Conservation (phyloP, 495 filamentous ascomycete genomes). For the Podospora pseudopauciseta region DNA sequence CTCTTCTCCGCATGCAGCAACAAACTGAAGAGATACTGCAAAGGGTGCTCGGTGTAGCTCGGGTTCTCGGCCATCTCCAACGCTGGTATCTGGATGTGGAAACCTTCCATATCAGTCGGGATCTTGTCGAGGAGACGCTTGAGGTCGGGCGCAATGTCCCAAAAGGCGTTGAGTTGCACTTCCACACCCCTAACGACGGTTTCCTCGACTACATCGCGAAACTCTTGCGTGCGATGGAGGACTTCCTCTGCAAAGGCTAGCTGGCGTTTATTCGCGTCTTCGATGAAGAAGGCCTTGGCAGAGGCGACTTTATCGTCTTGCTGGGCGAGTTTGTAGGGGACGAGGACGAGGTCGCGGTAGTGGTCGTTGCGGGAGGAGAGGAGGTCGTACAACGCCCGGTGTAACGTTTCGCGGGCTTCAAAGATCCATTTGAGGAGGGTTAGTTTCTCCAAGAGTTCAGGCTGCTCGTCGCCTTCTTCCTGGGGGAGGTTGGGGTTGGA, state of each 20-base stretch:
- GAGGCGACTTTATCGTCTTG: constrained; percentile 64
- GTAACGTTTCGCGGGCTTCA: constrained; percentile 81
- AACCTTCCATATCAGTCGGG: constrained; percentile 48
- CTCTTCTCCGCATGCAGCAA: constrained; percentile 83
- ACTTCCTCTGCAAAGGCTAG: constrained; percentile 61
- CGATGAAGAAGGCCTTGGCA: constrained; percentile 74
- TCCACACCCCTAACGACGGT: constrained; percentile 87
- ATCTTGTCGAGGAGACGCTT: constrained; percentile 73
- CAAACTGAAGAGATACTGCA: constrained; percentile 84
- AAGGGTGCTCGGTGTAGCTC: constrained; percentile 66
- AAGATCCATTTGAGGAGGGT: constrained; percentile 97
- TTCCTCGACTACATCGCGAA: constrained; percentile 75
- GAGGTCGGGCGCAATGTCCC: constrained; percentile 91
- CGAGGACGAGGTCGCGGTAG: constrained; percentile 75
- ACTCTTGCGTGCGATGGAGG: constrained; percentile 68
- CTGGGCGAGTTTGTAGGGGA: constrained; percentile 70
- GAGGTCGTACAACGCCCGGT: constrained; percentile 78
- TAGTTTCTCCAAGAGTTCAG: constrained; percentile 88
- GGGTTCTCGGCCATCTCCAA: constrained; percentile 84
- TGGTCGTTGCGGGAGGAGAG: constrained; percentile 77
- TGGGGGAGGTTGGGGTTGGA: constrained; percentile 77
- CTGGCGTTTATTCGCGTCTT: constrained; percentile 68
- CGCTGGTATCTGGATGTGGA: constrained; percentile 65
- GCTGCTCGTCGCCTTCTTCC: constrained; percentile 92
- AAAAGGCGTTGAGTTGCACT: constrained; percentile 86